Percentiles rank a stretch among this genome's conserved stretches.
Evolutionary conservation across 306 rosid species (phyloP).

Genomic region (Sicyos edulis): DNA sequence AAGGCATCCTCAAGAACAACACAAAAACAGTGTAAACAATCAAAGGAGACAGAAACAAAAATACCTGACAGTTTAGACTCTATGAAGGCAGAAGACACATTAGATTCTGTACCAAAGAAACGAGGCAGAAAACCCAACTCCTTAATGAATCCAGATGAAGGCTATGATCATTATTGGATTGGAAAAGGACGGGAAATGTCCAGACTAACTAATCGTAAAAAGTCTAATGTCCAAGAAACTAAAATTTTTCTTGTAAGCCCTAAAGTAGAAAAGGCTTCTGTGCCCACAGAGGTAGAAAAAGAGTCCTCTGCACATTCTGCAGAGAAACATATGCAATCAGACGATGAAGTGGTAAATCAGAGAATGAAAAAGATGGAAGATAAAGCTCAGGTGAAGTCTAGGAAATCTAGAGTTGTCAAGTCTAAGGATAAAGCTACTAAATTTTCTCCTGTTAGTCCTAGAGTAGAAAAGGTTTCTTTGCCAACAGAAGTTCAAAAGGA

Average conservation of each 20-base stretch:
- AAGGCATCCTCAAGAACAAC: constrained; percentile 27
- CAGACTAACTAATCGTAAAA: constrained; percentile 27
- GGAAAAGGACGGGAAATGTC: constrained; percentile 24
- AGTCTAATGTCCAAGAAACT: constrained; percentile 23
- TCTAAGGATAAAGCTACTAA: constrained; percentile 1
- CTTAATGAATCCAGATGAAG: constrained; percentile 62
- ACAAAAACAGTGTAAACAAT: constrained; percentile 14
- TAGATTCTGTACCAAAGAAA: constrained; percentile 39
- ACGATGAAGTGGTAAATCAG: constrained; percentile 14
- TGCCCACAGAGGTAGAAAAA: constrained; percentile 33
- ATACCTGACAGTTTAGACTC: constrained; percentile 26
- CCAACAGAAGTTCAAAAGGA: constrained; percentile 33
- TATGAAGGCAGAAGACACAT: constrained; percentile 25
- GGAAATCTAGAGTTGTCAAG: constrained; percentile 7
- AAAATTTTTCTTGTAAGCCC: constrained; percentile 19
- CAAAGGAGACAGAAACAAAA: background rate
- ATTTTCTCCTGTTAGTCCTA: background rate
- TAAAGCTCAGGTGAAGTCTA: constrained; percentile 13
- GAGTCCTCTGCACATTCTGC: constrained; percentile 23
- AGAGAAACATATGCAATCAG: constrained; percentile 31
- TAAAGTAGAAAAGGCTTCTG: background rate
- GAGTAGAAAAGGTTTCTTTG: background rate
- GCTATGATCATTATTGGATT: constrained; percentile 54
- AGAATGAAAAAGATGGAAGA: constrained; percentile 11
- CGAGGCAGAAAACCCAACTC: constrained; percentile 71